These are phyloP conservation scores for Aureobasidium sp. DNA, from an alignment of 2,329 filamentous ascomycete species.

Conservation along the genomic window DNA sequence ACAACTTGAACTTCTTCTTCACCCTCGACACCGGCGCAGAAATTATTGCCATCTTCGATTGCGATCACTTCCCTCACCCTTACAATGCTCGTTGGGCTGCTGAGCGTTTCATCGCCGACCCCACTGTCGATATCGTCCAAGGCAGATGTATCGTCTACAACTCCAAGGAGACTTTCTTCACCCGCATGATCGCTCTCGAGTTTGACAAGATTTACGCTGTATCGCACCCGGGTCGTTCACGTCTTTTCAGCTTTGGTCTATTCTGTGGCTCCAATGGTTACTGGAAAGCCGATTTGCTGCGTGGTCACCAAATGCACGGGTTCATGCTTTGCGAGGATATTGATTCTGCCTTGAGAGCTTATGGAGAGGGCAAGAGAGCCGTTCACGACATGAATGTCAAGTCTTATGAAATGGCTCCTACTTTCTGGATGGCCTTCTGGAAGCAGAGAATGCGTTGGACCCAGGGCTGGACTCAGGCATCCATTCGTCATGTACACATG, in stretches of 20 bases:
- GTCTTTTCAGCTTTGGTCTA: constrained; percentile 43
- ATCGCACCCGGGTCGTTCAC: constrained; percentile 42
- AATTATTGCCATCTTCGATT: constrained; percentile 44
- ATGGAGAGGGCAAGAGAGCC: constrained; percentile 38
- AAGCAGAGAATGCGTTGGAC: constrained; percentile 46
- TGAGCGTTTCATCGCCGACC: constrained; percentile 39
- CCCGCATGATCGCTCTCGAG: constrained; percentile 44
- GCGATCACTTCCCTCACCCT: constrained; percentile 45
- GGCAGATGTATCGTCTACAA: constrained; percentile 46
- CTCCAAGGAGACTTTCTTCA: constrained; percentile 37
- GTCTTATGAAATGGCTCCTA: constrained; percentile 44
- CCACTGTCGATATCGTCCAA: constrained; percentile 42
- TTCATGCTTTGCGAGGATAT: constrained; percentile 47
- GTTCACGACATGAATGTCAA: constrained; percentile 45
- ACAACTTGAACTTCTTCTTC: constrained; percentile 46
- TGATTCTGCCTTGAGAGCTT: constrained; percentile 42
- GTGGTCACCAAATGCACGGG: constrained; percentile 44
- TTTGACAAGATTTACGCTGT: constrained; percentile 49
- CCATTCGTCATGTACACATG: constrained; percentile 37
- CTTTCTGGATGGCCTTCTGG: constrained; percentile 40
- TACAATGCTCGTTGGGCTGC: constrained; percentile 44
- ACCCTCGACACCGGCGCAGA: constrained; percentile 39
- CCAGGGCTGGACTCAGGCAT: constrained; percentile 46
- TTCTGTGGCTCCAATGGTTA: constrained; percentile 47
- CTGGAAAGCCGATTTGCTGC: constrained; percentile 40